Percentiles rank a stretch among this genome's conserved stretches.
These are phyloP conservation scores for Cyberlindnera lachancei DNA, from an alignment of 805 yeast genomes.

Conservation along the genomic window DNA sequence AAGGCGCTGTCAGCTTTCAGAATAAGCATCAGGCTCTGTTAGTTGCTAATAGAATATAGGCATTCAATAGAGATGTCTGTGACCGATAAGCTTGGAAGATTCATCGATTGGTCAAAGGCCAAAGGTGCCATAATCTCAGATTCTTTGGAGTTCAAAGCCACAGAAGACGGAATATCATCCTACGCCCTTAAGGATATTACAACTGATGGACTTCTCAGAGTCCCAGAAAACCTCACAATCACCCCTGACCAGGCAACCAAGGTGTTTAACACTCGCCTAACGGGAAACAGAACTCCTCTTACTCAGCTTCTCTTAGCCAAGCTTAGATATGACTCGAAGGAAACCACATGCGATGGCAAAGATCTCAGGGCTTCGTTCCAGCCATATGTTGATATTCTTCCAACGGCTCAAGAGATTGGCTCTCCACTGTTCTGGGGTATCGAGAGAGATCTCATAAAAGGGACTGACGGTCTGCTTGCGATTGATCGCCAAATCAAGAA, in stretches of 20 bases:
- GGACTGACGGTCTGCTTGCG: conserved; percentile 63
- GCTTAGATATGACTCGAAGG: conserved; percentile 29
- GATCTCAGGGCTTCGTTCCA: conserved; percentile 19
- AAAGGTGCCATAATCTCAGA: conserved; percentile 33
- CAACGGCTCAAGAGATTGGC: conserved; percentile 35
- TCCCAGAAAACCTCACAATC: conserved; percentile 33
- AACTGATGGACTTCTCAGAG: conserved; percentile 24
- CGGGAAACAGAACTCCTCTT: conserved; percentile 11
- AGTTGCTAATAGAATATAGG: no score
- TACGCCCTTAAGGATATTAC: conserved; percentile 13
- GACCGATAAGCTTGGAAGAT: conserved; percentile 2
- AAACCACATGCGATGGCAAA: conserved; percentile 7
- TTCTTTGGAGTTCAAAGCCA: conserved; percentile 25
- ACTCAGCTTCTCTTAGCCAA: conserved; percentile 33
- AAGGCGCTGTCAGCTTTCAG: no score
- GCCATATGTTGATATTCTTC: conserved; percentile 44
- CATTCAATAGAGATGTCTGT: not conserved
- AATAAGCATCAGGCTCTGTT: no score
- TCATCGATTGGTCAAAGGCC: conserved; percentile 30
- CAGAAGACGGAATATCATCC: conserved; percentile 29
- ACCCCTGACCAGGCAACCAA: conserved; percentile 29
- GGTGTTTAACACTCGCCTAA: conserved; percentile 17
- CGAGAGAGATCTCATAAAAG: conserved; percentile 46
- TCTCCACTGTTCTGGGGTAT: conserved; percentile 63
- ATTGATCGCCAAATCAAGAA: conserved; percentile 37